Conservation (phyloP, 2,329 filamentous ascomycete genomes). For the Exserohilum rostratum region DNA sequence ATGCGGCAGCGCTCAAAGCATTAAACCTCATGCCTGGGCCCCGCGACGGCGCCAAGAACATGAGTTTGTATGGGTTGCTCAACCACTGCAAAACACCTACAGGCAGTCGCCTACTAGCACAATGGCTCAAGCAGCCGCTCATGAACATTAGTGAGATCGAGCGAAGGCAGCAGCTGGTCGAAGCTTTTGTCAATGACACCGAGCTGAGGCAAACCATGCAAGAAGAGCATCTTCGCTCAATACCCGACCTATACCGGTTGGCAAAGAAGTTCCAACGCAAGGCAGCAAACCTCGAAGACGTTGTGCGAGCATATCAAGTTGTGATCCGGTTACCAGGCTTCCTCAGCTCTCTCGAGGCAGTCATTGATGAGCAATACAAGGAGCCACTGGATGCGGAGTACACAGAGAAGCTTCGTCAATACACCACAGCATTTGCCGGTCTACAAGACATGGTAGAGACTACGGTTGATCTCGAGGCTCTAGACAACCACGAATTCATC, state of each 20-base stretch:
- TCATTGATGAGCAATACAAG: conserved; percentile 95
- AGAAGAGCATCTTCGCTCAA: conserved; percentile 89
- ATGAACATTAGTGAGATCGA: conserved; percentile 92
- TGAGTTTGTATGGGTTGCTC: conserved; percentile 92
- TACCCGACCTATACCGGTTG: conserved; percentile 91
- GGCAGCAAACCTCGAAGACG: conserved; percentile 90
- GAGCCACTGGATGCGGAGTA: conserved; percentile 86
- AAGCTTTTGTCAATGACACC: conserved; percentile 91
- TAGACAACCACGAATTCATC: conserved; percentile 97
- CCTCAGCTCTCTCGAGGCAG: conserved; percentile 82
- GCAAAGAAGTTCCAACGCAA: conserved; percentile 94
- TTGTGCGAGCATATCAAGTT: conserved; percentile 93
- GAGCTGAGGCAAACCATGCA: conserved; percentile 95
- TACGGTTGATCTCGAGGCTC: conserved; percentile 91
- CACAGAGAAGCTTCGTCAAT: conserved; percentile 76
- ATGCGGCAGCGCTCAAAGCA: conserved; percentile 90
- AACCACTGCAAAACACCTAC: conserved; percentile 98
- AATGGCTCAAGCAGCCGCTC: conserved; percentile 97
- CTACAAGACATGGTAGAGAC: conserved; percentile 98
- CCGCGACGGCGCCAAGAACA: conserved; percentile 92
- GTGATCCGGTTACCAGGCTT: conserved; percentile 90
- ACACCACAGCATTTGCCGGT: conserved; percentile 79
- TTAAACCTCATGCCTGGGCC: conserved; percentile 97
- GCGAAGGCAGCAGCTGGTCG: conserved; percentile 88
- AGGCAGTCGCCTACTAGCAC: conserved; percentile 84